Percentiles rank a stretch among this genome's conserved stretches.
Conservation (phyloP, 805 yeast species). For the Starmerella apicola region DNA sequence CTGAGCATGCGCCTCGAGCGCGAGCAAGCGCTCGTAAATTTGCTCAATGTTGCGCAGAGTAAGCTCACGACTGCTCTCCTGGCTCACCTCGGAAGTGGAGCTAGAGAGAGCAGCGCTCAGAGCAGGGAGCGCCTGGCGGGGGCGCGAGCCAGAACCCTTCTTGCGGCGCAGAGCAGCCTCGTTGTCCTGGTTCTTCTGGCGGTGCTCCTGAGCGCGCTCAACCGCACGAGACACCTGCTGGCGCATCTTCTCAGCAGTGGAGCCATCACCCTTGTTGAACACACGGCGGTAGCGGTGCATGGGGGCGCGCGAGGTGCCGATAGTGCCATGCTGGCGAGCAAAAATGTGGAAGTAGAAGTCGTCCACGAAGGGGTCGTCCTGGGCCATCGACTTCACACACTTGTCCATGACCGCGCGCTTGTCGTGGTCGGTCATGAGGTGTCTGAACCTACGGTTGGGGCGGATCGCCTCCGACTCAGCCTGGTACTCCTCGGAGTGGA, state of each 20-base stretch:
- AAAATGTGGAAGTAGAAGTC: conserved; percentile 93
- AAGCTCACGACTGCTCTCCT: conserved; percentile 31
- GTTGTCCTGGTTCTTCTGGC: conserved; percentile 39
- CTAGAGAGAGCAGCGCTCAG: conserved; percentile 27
- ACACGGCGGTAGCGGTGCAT: conserved; percentile 48
- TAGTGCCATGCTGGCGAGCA: conserved; percentile 48
- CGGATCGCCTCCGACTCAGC: conserved; percentile 15
- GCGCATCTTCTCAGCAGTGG: conserved; percentile 63
- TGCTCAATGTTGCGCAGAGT: conserved; percentile 62
- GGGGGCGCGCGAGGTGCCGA: conserved; percentile 3
- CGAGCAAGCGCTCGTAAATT: conserved; percentile 63
- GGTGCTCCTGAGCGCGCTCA: conserved; percentile 59
- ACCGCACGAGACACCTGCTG: conserved; percentile 96
- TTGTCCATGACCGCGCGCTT: conserved; percentile 89
- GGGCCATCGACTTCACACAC: conserved; percentile 88
- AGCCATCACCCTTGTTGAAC: conserved; percentile 45
- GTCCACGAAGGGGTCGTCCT: conserved; percentile 94
- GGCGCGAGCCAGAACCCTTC: conserved; percentile 16
- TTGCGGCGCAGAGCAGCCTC: conserved; percentile 37
- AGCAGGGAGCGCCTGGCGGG: conserved; percentile 25
- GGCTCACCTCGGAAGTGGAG: conserved; percentile 22
- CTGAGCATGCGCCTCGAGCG: conserved; percentile 64
- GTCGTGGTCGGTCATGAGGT: conserved; percentile 94
- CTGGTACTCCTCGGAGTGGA: conserved; percentile 9
- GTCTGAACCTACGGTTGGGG: conserved; percentile 42